Evolutionary conservation across 2,329 filamentous ascomycete species (phyloP).

Genomic region (Pseudogymnoascus sp.): DNA sequence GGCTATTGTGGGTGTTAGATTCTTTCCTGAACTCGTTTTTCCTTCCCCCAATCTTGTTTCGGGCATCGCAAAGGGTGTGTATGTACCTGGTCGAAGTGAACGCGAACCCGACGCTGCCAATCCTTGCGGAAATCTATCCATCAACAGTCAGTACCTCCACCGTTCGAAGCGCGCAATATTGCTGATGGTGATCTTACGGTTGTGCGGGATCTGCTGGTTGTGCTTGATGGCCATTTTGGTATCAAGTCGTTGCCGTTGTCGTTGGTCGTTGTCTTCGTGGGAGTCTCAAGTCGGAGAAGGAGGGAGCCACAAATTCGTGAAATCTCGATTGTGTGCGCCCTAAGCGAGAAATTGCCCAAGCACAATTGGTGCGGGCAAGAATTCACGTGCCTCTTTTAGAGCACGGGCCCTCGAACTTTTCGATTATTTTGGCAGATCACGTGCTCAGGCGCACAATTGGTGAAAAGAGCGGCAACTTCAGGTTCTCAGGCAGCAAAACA

Average conservation of each 20-base stretch:
- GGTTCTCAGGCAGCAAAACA: not conserved
- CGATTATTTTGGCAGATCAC: not conserved
- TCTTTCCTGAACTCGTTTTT: slow-evolving; percentile 19
- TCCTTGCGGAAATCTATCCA: slow-evolving; percentile 93
- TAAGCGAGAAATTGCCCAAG: slow-evolving; percentile 8
- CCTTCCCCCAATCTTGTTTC: slow-evolving; percentile 14
- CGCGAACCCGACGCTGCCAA: slow-evolving; percentile 98
- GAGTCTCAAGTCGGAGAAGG: slow-evolving; percentile 6
- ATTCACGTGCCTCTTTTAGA: not conserved
- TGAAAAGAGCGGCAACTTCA: not conserved
- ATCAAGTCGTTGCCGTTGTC: slow-evolving; percentile 10
- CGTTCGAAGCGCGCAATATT: slow-evolving; percentile 19
- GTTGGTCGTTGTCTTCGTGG: slow-evolving; percentile 9
- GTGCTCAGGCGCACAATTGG: not conserved
- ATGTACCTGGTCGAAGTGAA: slow-evolving; percentile 98
- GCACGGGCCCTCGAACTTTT: not conserved
- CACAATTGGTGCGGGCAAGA: not conserved
- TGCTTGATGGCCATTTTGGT: slow-evolving; percentile 80
- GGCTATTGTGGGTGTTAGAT: slow-evolving; percentile 50
- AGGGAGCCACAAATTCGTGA: slow-evolving; percentile 8
- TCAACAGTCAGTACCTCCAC: slow-evolving; percentile 24
- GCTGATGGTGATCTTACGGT: slow-evolving; percentile 56
- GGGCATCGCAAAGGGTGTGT: slow-evolving; percentile 16
- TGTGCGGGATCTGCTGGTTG: slow-evolving; percentile 97
- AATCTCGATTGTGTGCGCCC: slow-evolving; percentile 7